Base-by-base conservation (phyloP, 2,329 filamentous ascomycete genomes). In the Pseudopithomyces chartarum region DNA sequence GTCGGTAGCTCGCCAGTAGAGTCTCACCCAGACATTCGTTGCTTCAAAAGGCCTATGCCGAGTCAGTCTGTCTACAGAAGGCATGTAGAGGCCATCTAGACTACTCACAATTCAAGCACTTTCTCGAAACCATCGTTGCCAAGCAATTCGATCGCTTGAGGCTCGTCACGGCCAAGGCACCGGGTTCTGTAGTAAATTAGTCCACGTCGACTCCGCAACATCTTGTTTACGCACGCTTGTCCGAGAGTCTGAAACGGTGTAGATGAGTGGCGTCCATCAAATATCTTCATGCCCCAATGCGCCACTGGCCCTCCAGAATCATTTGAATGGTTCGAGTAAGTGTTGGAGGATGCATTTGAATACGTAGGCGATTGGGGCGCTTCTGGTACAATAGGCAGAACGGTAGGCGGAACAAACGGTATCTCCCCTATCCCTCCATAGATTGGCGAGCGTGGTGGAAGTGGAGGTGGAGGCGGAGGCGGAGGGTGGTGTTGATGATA, bases 1-100 rank as follows among this genome's bases (percentile, higher is more conserved):
- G 61, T 87, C 84, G 0, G 68, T 64, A 10, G 79, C 73, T 12
- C 84, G 78, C 63, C 82, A 78, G 61, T 83, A 86, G n/a, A 84
- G 78, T 39, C 76, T 75, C 17, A 83, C 75, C 38, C 72, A 77
- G 19, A 84, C 74, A 34, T 80, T 74, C 5, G 71, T 78, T 39
- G 75, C 76, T 36, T 82, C 79, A 57, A 86, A 83, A 0, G 79
- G 76, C 50, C 79, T 82, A 50, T 10, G 13, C 19, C 2, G 11
- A 29, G 34, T 60, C 49, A 63, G 50, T 29, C 6, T 42, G 17
- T 12, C 34, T 17, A 23, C 33, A 7, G 12, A n/a, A 22, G 19
- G 13, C n/a, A 19, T 29, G n/a, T 7, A 15, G 8, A 29, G 8
- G 26, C 26, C 8, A 26, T n/a, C 19, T 26, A n/a, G n/a, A n/a